A percentile compares a stretch with the other conserved stretches of the same genome.
phyloP scores from a whole-genome alignment of 202 grass and related monocot species.

The Zizania palustris region DNA sequence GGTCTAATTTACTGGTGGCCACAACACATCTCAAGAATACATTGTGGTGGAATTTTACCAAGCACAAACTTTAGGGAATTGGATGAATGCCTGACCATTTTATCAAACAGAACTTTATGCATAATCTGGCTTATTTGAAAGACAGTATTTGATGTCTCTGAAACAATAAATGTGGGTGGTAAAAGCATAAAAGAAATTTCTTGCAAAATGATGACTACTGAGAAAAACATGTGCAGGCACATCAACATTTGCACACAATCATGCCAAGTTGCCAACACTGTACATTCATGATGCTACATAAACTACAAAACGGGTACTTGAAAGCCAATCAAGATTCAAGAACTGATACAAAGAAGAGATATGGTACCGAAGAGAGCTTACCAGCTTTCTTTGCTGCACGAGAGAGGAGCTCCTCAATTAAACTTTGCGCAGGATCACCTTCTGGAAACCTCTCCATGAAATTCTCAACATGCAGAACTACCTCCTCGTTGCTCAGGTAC shows the following conservation, averaged over 20 bases:
- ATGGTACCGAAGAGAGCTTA: constrained; percentile 43
- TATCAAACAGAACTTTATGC: background rate
- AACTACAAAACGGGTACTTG: constrained; percentile 5
- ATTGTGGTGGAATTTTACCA: background rate
- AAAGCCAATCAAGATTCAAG: constrained; percentile 15
- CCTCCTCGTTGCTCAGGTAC: constrained; percentile 90
- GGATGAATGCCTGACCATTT: background rate
- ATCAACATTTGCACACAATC: constrained; percentile 27
- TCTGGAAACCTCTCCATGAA: constrained; percentile 95
- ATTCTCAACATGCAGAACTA: constrained; percentile 86
- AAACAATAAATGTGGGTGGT: constrained; percentile 9
- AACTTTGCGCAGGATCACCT: constrained; percentile 92
- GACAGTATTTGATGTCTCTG: background rate
- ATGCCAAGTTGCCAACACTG: background rate
- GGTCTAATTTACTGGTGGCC: background rate
- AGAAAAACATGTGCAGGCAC: constrained; percentile 13
- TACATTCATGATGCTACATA: background rate
- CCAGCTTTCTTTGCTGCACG: constrained; percentile 93
- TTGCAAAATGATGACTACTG: background rate
- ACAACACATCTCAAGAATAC: background rate
- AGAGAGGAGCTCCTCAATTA: constrained; percentile 90
- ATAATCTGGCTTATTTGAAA: background rate
- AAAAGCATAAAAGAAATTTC: background rate
- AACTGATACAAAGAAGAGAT: background rate
- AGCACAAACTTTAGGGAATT: background rate